Base-by-base conservation (phyloP, 208 protist genomes). In the Acanthamoeba quina region DNA sequence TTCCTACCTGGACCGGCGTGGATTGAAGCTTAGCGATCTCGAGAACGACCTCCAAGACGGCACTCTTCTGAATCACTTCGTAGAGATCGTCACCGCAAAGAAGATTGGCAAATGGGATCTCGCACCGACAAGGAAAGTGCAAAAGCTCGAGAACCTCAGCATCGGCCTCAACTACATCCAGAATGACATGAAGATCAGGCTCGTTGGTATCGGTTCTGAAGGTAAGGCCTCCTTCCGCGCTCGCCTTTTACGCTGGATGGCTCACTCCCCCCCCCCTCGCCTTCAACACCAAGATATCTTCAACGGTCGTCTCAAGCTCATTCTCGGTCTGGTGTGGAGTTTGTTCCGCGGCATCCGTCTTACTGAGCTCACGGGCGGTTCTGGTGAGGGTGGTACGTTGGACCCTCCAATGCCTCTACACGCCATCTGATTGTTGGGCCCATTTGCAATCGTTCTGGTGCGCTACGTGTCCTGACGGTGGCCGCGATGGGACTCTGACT, bases 81-180 rank as follows among this genome's bases (percentile, higher is more conserved):
- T 90, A 2, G 82, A 90, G 56, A 70, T 90, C 34, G 82, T 90
- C 1, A 44, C 49, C 5, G 13, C 11, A 9, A 90, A 90, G 82
- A 90, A 90, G 54, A 17, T 90, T 44, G 56, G 56, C 49, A 90
- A 90, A 90, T 90, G 82, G 82, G 82, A 90, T 90, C 49, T 19
- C 52, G 2, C 49, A 49, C 82, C 82, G 21, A 3, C 56, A 0
- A 62, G 82, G 31, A 90, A 90, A 68, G 82, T 90, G 29, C 82
- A 90, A 44, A 90, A 90, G 82, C 49, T 90, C 7, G 82, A 90
- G 34, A 90, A 90, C 29, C 49, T 90, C n/a, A 90, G 54, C 29
- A 90, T 90, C 47, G 82, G 56, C 41, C 82, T 90, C 82, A 90
- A 70, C 21, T 90, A 90, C 82, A 90, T 90, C 62, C 82, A 90